These are phyloP conservation scores for Haplosporangium sp. DNA, from an alignment of 371 early-diverging fungal genomes.

Conservation along the genomic window DNA sequence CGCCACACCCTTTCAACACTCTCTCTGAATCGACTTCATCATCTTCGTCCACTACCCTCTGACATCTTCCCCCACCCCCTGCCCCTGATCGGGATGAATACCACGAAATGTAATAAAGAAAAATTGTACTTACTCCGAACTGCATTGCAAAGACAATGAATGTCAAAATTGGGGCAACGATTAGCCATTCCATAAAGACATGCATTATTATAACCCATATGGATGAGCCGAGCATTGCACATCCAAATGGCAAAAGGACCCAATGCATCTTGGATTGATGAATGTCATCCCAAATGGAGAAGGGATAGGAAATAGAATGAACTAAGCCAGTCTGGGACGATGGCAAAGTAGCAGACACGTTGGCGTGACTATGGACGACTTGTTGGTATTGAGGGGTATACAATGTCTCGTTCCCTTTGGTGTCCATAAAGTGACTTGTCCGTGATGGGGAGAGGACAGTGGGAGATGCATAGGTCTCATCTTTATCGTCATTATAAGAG, in stretches of 20 bases:
- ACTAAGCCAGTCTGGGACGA: not conserved
- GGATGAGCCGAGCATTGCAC: slow-evolving; percentile 20
- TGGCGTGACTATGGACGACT: not conserved
- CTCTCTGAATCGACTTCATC: not conserved
- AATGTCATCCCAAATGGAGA: slow-evolving; percentile 35
- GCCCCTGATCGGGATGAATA: not conserved
- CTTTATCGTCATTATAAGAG: not conserved
- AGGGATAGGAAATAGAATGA: not conserved
- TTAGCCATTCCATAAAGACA: slow-evolving; percentile 25
- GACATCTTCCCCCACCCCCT: not conserved
- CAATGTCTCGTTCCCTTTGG: slow-evolving; percentile 6
- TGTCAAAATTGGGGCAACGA: slow-evolving; percentile 19
- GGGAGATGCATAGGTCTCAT: not conserved
- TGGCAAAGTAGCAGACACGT: not conserved
- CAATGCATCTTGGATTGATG: slow-evolving; percentile 26
- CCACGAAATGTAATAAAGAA: not conserved
- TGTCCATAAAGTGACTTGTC: slow-evolving; percentile 15
- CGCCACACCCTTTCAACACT: not conserved
- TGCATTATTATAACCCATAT: slow-evolving; percentile 30
- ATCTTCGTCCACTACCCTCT: not conserved
- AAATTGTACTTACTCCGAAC: slow-evolving; percentile 31
- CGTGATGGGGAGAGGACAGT: not conserved
- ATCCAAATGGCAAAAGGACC: slow-evolving; percentile 30
- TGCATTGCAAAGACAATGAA: slow-evolving; percentile 21
- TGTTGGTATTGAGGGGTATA: slow-evolving; percentile 15